Percentiles rank a stretch among this genome's conserved stretches.
Conservation (phyloP, 805 yeast genomes). For the Metschnikowia lachancei region DNA sequence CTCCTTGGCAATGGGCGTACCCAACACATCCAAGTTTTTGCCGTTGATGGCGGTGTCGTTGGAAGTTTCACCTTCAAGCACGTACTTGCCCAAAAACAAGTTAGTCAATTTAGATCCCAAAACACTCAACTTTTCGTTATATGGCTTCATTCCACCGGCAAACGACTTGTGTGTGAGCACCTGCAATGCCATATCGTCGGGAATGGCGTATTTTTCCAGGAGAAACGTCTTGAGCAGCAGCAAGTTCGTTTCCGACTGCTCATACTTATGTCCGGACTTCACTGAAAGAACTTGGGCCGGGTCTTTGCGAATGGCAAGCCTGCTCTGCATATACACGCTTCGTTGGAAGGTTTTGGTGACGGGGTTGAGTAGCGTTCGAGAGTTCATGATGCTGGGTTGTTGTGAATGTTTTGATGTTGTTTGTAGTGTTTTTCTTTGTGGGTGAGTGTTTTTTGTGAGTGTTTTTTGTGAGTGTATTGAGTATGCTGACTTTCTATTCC, state of each 20-base stretch:
- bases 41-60: slow-evolving; percentile 43
- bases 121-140: slow-evolving; percentile 78
- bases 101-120: slow-evolving; percentile 67
- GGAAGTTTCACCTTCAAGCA: slow-evolving; percentile 28
- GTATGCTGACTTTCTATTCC: too few species aligned
- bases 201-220: slow-evolving; percentile 46
- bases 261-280: slow-evolving; percentile 47
- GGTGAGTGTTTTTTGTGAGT: too few species aligned
- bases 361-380: slow-evolving; percentile 10
- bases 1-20: slow-evolving; percentile 51
- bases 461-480: background rate
- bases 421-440: background rate
- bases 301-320: slow-evolving; percentile 69
- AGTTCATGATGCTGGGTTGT: slow-evolving; percentile 1
- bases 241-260: slow-evolving; percentile 48
- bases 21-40: slow-evolving; percentile 57
- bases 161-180: slow-evolving; percentile 90
- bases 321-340: slow-evolving; percentile 46
- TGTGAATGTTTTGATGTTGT: background rate
- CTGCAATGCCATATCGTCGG: slow-evolving; percentile 67
- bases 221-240: slow-evolving; percentile 49
- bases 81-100: slow-evolving; percentile 45
- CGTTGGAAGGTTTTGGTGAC: slow-evolving; percentile 20
- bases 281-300: slow-evolving; percentile 50
- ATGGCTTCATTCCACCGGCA: slow-evolving; percentile 87